Percentiles rank a stretch among this genome's conserved stretches.
phyloP scores from a whole-genome alignment of 169 alveolate genomes.

The Amoebophrya sp. region DNA sequence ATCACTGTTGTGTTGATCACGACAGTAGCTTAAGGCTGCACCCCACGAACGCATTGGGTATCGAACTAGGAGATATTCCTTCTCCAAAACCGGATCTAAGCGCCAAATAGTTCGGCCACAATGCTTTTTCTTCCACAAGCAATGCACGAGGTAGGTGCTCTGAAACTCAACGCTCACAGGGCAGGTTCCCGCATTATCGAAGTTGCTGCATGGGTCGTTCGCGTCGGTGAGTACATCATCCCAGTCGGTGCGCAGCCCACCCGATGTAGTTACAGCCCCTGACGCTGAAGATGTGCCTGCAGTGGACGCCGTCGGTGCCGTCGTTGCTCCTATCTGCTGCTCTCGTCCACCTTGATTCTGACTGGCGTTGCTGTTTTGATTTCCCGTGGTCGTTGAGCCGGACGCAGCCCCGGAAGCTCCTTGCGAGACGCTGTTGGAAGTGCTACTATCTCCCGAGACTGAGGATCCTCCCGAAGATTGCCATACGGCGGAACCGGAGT shows the following conservation, averaged over 20 bases:
- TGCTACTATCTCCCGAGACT: not conserved
- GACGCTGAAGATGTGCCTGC: too few relatives aligned
- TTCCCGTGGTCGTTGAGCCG: not conserved
- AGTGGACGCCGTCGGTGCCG: too few relatives aligned
- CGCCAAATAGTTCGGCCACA: not conserved
- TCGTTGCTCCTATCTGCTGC: too few relatives aligned
- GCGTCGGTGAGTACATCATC: not conserved
- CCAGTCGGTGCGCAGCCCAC: too few relatives aligned
- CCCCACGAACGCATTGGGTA: not conserved
- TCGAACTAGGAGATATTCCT: not conserved
- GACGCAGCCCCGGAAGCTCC: not conserved
- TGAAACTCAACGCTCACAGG: not conserved
- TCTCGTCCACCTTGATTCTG: too few relatives aligned
- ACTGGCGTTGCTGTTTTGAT: not conserved
- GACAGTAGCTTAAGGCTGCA: not conserved
- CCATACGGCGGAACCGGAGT: too few relatives aligned
- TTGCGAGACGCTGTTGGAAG: not conserved
- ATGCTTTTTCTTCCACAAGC: not conserved
- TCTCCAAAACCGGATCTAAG: not conserved
- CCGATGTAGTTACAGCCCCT: too few relatives aligned
- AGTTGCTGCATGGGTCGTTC: not conserved
- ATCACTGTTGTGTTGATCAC: not conserved
- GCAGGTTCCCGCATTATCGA: not conserved
- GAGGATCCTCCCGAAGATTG: not conserved
- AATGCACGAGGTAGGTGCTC: not conserved